Conservation (phyloP, 2,329 filamentous ascomycete species). For the Pyrenochaeta sp. region DNA sequence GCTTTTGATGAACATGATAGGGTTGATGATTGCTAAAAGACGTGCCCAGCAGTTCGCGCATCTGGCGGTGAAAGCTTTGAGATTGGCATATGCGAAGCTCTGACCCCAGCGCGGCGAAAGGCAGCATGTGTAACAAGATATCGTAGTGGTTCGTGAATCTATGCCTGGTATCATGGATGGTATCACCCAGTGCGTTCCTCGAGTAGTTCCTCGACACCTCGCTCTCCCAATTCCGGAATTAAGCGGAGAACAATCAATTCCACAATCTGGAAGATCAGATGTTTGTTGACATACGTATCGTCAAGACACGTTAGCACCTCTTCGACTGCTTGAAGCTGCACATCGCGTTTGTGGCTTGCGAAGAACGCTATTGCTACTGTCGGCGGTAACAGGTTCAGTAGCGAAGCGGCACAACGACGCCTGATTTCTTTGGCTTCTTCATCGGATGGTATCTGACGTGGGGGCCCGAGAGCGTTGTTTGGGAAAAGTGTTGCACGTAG, state of each 20-base stretch:
- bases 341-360: conserved; percentile 51
- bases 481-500: conserved; percentile 85
- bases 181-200: conserved; percentile 68
- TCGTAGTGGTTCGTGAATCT: not conserved
- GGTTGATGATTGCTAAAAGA: conserved; percentile 14
- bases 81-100: conserved; percentile 18
- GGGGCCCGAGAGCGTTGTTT: conserved; percentile 76
- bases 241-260: conserved; percentile 83
- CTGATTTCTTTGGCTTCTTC: conserved; percentile 70
- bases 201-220: conserved; percentile 75
- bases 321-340: conserved; percentile 67
- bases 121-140: not conserved
- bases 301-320: conserved; percentile 76
- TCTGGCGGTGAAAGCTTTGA: conserved; percentile 30
- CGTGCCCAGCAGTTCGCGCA: conserved; percentile 19
- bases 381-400: conserved; percentile 59
- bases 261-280: conserved; percentile 82
- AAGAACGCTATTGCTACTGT: conserved; percentile 49
- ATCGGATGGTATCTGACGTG: conserved; percentile 66
- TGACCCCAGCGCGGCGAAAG: conserved; percentile 18
- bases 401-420: conserved; percentile 70
- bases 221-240: conserved; percentile 82
- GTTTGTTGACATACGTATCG: conserved; percentile 91
- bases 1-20: conserved; percentile 6
- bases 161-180: conserved; percentile 8